Evolutionary conservation across 352 stramenopile species (phyloP), one percentile per base, ranked within the genome.

Genomic region (Phytophthora vignae): DNA sequence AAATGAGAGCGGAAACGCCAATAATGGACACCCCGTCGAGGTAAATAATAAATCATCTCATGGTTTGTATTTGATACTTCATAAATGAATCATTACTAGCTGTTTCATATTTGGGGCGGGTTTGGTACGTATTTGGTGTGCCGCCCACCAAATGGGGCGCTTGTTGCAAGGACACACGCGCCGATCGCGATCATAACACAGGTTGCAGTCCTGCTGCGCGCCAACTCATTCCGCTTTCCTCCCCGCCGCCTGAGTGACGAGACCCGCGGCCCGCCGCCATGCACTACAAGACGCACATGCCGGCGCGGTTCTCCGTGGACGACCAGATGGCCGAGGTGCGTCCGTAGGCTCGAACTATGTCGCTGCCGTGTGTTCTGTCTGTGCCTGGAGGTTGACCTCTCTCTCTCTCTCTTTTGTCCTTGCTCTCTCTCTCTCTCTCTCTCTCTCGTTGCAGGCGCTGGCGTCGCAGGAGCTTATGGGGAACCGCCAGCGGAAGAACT

Each of bases 221-320:
- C 36, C 36, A 42, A 17, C 36, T 65, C 55, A 74, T 55, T 74
- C n/a, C 27, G 29, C 6, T 27, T 48, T 48, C 31, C 49, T 31
- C 33, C 50, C 29, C 22, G 59, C 22, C 15, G 57, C 50, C 36
- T 42, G 36, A 42, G 40, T 61, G 57, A 61, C 38, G 36, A 68
- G 52, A 73, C 27, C 55, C 42, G 42, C 42, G 42, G n/a, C n/a
- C 29, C 42, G 44, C 29, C 42, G 44, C 27, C 25, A 95, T 94
- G 84, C 88, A 96, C 70, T 96, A 96, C 77, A 93, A 93, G 75
- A 96, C 89, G 46, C 89, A 96, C 76, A 85, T 90, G 73, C 89
- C 89, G 17, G 85, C 85, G 67, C 87, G 89, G 55, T 92, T 94
- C 67, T 96, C 89, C 52, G 86, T 94, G 42, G 89, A 96, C 49